phyloP scores from a whole-genome alignment of 129 eudicot genomes.

The carrot (Daucus carota) region DNA sequence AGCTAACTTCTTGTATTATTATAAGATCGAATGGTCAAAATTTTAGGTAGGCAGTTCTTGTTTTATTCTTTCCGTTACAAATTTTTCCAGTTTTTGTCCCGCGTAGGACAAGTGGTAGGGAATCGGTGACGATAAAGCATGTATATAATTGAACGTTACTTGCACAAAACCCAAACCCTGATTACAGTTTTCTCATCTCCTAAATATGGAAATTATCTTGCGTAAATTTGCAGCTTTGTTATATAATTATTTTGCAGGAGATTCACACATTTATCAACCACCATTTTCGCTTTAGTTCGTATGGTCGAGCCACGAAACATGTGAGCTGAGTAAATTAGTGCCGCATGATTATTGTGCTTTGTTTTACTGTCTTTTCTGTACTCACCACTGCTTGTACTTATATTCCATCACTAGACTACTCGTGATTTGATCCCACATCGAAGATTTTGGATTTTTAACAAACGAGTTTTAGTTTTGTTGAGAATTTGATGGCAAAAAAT shows the following conservation, averaged over 20 bases:
- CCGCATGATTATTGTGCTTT: slow-evolving; percentile 3
- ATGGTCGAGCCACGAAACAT: neutral
- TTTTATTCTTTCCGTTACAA: neutral
- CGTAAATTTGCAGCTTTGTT: neutral
- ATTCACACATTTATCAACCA: neutral
- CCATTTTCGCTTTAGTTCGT: neutral
- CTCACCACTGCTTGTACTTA: neutral
- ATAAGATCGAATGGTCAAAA: too few relatives aligned
- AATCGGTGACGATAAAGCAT: neutral
- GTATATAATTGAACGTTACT: neutral
- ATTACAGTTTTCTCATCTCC: neutral
- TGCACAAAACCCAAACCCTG: neutral
- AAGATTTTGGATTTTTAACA: too few relatives aligned
- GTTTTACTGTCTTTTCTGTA: neutral
- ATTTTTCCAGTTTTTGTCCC: neutral
- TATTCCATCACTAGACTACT: too few relatives aligned
- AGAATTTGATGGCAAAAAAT: too few relatives aligned
- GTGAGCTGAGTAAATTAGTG: neutral
- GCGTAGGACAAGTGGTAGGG: neutral
- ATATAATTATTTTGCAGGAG: neutral
- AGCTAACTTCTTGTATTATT: too few relatives aligned
- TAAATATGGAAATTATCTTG: neutral
- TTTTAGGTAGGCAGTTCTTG: neutral
- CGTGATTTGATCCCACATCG: too few relatives aligned
- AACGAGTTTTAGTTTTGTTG: too few relatives aligned